Evolutionary conservation across 345 rosid species (phyloP).

Genomic region (Heritiera littoralis): DNA sequence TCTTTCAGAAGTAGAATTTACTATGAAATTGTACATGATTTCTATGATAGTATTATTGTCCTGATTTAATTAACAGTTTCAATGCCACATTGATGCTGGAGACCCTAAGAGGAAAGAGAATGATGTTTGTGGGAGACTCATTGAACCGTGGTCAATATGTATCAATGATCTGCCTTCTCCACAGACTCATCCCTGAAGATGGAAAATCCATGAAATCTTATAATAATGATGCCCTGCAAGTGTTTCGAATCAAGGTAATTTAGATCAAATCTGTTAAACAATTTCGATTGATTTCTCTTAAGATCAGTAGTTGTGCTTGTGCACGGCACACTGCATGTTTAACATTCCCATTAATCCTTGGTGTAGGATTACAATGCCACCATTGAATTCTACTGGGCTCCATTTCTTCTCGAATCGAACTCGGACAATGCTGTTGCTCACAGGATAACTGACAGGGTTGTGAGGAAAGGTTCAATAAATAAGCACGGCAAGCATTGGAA

Average conservation of each 20-base stretch:
- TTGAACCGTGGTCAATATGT: slow-evolving; percentile 87
- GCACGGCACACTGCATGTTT: too few relatives aligned
- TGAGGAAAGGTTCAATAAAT: slow-evolving; percentile 85
- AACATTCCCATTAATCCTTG: too few relatives aligned
- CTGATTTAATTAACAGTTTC: slow-evolving; percentile 46
- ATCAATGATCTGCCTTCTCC: slow-evolving; percentile 91
- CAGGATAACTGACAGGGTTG: slow-evolving; percentile 74
- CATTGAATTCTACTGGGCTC: slow-evolving; percentile 98
- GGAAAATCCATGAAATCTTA: slow-evolving; percentile 76
- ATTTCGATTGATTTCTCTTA: background rate
- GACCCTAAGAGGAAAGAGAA: slow-evolving; percentile 75
- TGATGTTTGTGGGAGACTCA: slow-evolving; percentile 95
- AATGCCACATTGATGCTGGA: slow-evolving; percentile 87
- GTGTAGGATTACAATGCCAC: slow-evolving; percentile 53
- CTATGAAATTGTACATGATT: background rate
- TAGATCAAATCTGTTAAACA: background rate
- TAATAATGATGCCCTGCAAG: slow-evolving; percentile 62
- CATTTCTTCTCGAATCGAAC: slow-evolving; percentile 94
- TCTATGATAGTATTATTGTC: background rate
- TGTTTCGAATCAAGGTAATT: slow-evolving; percentile 83
- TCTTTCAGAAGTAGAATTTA: background rate
- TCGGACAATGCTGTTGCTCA: slow-evolving; percentile 82
- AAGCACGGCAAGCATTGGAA: slow-evolving; percentile 94
- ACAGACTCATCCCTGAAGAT: slow-evolving; percentile 63
- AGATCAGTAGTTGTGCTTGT: too few relatives aligned